Evolutionary conservation across 1,284 basidiomycete genomes (phyloP), one percentile per base, ranked within the genome.

Genomic region (Trichosporon coremiiforme): DNA sequence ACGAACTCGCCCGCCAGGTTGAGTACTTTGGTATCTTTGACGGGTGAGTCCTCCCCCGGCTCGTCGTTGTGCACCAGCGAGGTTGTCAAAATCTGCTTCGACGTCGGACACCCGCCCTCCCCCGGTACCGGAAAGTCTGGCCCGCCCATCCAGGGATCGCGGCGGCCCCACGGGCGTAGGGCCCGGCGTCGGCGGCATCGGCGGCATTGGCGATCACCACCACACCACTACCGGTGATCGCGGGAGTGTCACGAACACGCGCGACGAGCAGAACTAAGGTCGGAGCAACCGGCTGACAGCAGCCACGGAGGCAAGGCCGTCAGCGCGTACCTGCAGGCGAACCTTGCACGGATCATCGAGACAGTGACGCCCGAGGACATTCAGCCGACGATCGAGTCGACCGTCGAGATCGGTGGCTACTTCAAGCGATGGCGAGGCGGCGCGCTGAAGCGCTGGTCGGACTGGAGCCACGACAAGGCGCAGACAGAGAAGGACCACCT

Each of bases 1-100:
- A 88, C 5, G 87, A 86, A n/a, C 84, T 91, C 45, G 86, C 90
- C 4, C 84, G 88, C n/a, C 93, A 95, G 81, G 90, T 90, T 5
- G 86, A 92, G 2, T 93, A 91, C 75, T 89, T 94, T 55, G 94
- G 93, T 17, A 90, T 96, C 68, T 96, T 93, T 80, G 94, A 95
- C 71, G 94, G 94, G 92, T 92, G 76, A 70, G 87, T 80, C 3
- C 29, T 25, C 22, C 22, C 20, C n/a, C 31, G 10, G 15, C 9
- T 35, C n/a, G 25, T 22, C 0, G 12, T 5, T 38, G 25, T 4
- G 5, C 5, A 38, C 33, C 35, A 6, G 29, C 4, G 35, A 8
- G 36, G 20, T 29, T 12, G 50, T 35, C 63, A 33, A 25, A 62
- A 20, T 29, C 57, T 62, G 57, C 57, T n/a, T 31, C 36, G 36